Evolutionary conservation across 352 stramenopile species (phyloP).

Genomic region (Chloridella minuta): DNA sequence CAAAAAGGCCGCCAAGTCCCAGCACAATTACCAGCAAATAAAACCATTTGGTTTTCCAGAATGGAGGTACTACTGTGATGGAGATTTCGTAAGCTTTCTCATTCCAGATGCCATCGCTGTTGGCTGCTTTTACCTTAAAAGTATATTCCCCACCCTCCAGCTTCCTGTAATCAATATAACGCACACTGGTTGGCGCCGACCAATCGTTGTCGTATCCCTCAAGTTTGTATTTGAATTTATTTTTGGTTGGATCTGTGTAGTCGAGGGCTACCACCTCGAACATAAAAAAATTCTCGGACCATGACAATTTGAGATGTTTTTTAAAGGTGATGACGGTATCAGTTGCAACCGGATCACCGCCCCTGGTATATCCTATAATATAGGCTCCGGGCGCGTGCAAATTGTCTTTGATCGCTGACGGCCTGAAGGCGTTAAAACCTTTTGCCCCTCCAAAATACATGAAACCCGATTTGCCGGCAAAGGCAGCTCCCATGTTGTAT

Average conservation of each 20-base stretch:
- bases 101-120: neutral
- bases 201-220: no score
- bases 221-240: no score
- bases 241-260: no score
- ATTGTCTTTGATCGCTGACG: neutral
- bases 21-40: neutral
- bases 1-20: neutral
- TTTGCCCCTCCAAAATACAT: neutral
- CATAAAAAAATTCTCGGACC: neutral
- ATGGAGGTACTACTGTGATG: neutral
- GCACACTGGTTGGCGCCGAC: neutral
- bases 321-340: neutral
- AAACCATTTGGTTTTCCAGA: neutral
- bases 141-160: neutral
- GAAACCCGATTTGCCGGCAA: neutral
- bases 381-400: neutral
- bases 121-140: neutral
- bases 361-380: neutral
- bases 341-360: neutral
- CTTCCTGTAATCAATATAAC: neutral
- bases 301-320: neutral
- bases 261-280: no score
- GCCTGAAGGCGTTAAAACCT: neutral
- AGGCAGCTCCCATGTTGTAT: neutral
- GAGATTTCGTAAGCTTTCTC: neutral